These are phyloP conservation scores for Aspergillus indologenus DNA, from an alignment of 495 filamentous ascomycete species.

Conservation along the genomic window DNA sequence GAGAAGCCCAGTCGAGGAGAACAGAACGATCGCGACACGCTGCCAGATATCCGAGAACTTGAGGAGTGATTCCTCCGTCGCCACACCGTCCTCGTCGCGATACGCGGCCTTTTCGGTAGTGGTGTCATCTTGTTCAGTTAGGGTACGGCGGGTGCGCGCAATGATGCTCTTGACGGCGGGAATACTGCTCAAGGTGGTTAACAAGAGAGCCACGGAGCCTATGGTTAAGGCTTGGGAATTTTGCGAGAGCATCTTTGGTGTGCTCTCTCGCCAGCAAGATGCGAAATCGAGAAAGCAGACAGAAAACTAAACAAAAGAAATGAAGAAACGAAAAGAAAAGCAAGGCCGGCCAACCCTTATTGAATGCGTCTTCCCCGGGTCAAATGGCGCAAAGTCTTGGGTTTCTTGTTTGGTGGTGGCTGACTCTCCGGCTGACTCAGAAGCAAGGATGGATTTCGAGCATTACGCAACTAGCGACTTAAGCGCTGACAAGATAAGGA, in stretches of 20 bases:
- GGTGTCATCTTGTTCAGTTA: background rate
- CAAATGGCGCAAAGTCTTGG: too few relatives aligned
- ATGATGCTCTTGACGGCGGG: background rate
- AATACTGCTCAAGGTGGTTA: background rate
- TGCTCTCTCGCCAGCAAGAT: background rate
- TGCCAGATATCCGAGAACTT: background rate
- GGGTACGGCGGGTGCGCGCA: background rate
- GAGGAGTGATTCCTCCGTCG: background rate
- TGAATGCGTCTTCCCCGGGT: too few relatives aligned
- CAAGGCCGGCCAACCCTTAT: background rate
- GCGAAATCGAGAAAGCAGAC: too few relatives aligned
- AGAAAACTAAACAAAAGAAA: too few relatives aligned
- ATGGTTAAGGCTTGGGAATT: background rate
- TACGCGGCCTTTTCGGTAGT: background rate
- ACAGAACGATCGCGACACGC: background rate
- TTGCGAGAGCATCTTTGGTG: background rate
- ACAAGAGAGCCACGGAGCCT: background rate
- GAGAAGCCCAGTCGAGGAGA: background rate
- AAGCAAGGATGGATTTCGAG: too few relatives aligned
- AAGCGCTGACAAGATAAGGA: too few relatives aligned
- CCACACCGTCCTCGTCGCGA: background rate
- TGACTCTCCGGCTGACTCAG: too few relatives aligned
- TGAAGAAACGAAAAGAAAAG: background rate
- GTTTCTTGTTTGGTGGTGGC: too few relatives aligned
- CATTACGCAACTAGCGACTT: too few relatives aligned